Evolutionary conservation across 352 stramenopile species (phyloP).

Genomic region (Pythium phragmitis): DNA sequence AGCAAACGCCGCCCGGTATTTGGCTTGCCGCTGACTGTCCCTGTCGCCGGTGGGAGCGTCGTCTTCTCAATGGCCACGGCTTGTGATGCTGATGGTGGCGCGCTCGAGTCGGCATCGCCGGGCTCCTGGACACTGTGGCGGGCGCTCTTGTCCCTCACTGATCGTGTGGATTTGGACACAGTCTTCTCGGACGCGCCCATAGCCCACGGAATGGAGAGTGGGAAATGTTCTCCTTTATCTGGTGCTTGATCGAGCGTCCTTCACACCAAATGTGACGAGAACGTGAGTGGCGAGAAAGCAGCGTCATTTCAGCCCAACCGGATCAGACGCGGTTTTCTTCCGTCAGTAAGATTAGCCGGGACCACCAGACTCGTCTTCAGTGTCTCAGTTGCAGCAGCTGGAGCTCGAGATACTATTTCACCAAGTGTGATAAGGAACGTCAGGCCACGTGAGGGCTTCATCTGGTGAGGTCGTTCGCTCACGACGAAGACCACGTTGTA

Average conservation of each 20-base stretch:
- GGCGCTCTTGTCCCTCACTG: conserved; percentile 4
- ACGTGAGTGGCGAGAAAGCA: background rate
- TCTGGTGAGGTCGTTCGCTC: background rate
- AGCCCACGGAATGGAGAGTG: background rate
- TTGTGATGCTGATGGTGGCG: background rate
- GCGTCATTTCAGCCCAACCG: background rate
- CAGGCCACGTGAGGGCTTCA: background rate
- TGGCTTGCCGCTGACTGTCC: background rate
- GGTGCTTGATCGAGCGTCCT: background rate
- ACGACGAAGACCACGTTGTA: background rate
- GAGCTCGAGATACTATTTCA: background rate
- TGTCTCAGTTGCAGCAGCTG: conserved; percentile 7
- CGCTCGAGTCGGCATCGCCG: background rate
- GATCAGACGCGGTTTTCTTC: background rate
- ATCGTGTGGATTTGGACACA: conserved; percentile 17
- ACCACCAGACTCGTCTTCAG: conserved; percentile 15
- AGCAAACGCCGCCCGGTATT: conserved; percentile 30
- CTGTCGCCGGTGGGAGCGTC: background rate
- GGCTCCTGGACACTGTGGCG: background rate
- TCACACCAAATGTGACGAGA: background rate
- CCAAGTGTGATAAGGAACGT: background rate
- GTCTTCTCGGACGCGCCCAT: background rate
- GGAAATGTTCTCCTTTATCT: background rate
- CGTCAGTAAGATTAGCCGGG: conserved; percentile 4
- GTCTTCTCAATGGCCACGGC: background rate